Evolutionary conservation across 805 yeast genomes (phyloP).

Genomic region (Ogataea trehalophila): DNA sequence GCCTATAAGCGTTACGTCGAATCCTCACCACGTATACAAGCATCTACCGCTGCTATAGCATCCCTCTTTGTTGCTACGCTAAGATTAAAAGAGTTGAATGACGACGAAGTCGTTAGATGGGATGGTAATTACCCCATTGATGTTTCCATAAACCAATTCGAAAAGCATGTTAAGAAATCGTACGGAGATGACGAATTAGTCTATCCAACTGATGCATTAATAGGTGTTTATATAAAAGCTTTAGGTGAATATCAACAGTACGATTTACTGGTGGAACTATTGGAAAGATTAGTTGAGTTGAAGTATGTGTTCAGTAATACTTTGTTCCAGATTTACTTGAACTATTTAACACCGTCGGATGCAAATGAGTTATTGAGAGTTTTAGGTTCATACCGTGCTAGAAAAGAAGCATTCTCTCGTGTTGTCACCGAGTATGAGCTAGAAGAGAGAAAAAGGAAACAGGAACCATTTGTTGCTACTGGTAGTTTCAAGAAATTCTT

Average conservation of each 20-base stretch:
- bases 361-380: conserved; percentile 17
- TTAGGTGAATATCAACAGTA: conserved; percentile 43
- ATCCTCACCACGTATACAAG: conserved; percentile 12
- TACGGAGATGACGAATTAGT: conserved; percentile 29
- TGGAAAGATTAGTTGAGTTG: conserved; percentile 50
- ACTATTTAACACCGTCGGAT: conserved; percentile 16
- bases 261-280: conserved; percentile 50
- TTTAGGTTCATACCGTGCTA: conserved; percentile 16
- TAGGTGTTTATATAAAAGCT: conserved; percentile 50
- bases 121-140: conserved; percentile 43
- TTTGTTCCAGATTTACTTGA: conserved; percentile 18
- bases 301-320: conserved; percentile 19
- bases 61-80: conserved; percentile 49
- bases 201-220: conserved; percentile 42
- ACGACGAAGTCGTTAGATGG: not conserved
- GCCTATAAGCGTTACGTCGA: conserved; percentile 26
- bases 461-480: conserved; percentile 4
- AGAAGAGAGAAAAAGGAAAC: conserved; percentile 9
- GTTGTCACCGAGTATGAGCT: conserved; percentile 25
- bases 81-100: conserved; percentile 17
- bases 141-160: conserved; percentile 54
- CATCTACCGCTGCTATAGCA: conserved; percentile 27
- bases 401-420: conserved; percentile 8
- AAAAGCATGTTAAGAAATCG: conserved; percentile 34
- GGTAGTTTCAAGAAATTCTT: conserved; percentile 24